phyloP scores from a whole-genome alignment of 441 rosid genomes.

The Adansonia madagascariensis region DNA sequence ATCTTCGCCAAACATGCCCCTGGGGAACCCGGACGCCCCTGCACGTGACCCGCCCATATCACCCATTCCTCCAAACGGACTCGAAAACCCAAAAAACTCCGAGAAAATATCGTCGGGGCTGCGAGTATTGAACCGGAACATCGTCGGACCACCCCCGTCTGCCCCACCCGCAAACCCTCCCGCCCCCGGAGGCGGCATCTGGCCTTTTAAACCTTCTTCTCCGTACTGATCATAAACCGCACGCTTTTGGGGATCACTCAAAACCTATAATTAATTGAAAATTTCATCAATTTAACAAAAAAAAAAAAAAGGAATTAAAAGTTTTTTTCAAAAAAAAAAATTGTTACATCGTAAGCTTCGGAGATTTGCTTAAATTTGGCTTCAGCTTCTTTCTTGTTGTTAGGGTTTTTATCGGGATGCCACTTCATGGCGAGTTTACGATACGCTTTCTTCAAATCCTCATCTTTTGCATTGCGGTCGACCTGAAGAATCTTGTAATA shows the following conservation, averaged over 20 bases:
- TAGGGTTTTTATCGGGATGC: slow-evolving; percentile 93
- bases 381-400: slow-evolving; percentile 71
- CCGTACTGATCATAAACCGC: slow-evolving; percentile 78
- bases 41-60: slow-evolving; percentile 58
- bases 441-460: slow-evolving; percentile 82
- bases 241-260: slow-evolving; percentile 81
- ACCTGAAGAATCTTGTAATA: slow-evolving; percentile 71
- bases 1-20: slow-evolving; percentile 67
- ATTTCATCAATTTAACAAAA: background rate
- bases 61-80: slow-evolving; percentile 56
- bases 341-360: slow-evolving; percentile 72
- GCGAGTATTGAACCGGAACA: slow-evolving; percentile 66
- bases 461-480: slow-evolving; percentile 71
- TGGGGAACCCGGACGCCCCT: slow-evolving; percentile 48
- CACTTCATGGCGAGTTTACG: slow-evolving; percentile 84
- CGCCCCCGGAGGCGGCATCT: slow-evolving; percentile 66
- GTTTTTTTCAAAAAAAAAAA: too few species aligned
- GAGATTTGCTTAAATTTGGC: slow-evolving; percentile 85
- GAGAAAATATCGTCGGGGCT: slow-evolving; percentile 78
- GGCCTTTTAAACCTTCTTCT: slow-evolving; percentile 78
- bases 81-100: slow-evolving; percentile 69
- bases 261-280: slow-evolving; percentile 43
- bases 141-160: slow-evolving; percentile 39
- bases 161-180: slow-evolving; percentile 45
- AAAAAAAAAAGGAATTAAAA: too few species aligned